phyloP scores from a whole-genome alignment of 2,329 filamentous ascomycete genomes.

The Catunica adiposa region DNA sequence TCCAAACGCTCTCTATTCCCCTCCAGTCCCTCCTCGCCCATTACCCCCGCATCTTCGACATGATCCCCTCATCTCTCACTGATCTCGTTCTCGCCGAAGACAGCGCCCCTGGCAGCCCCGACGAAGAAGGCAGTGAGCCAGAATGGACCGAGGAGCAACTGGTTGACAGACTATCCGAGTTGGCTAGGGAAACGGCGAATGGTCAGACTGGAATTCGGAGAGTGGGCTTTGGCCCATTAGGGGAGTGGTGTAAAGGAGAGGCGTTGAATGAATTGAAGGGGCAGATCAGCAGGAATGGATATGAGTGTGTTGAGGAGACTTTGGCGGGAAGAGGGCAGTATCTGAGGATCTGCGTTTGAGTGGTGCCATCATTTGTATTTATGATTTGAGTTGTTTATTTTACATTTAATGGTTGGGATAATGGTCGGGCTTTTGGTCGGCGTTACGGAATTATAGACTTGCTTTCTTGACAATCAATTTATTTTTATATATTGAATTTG shows the following conservation, averaged over 20 bases:
- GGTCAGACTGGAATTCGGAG: constrained; percentile 10
- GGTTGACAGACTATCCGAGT: constrained; percentile 6
- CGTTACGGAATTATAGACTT: not conserved
- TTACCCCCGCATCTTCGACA: constrained; percentile 11
- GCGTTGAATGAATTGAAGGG: constrained; percentile 6
- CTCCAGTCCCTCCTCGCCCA: constrained; percentile 10
- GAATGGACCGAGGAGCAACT: constrained; percentile 11
- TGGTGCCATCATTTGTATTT: not conserved
- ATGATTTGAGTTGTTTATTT: not conserved
- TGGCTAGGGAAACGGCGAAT: constrained; percentile 8
- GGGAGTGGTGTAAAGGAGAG: constrained; percentile 10
- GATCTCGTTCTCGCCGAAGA: constrained; percentile 12
- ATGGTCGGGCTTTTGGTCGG: not conserved
- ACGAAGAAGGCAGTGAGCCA: not conserved
- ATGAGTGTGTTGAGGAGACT: constrained; percentile 8
- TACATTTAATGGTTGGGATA: not conserved
- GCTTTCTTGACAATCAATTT: not conserved
- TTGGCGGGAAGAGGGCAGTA: constrained; percentile 10
- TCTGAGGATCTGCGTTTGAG: constrained; percentile 9
- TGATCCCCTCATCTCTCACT: constrained; percentile 11
- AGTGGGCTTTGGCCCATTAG: constrained; percentile 10
- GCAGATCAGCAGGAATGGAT: constrained; percentile 5
- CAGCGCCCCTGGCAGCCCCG: not conserved
- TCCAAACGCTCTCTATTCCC: constrained; percentile 10
- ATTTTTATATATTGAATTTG: not conserved